phyloP scores from a whole-genome alignment of 108 stramenopile genomes.

The Skeletonema tropicum region DNA sequence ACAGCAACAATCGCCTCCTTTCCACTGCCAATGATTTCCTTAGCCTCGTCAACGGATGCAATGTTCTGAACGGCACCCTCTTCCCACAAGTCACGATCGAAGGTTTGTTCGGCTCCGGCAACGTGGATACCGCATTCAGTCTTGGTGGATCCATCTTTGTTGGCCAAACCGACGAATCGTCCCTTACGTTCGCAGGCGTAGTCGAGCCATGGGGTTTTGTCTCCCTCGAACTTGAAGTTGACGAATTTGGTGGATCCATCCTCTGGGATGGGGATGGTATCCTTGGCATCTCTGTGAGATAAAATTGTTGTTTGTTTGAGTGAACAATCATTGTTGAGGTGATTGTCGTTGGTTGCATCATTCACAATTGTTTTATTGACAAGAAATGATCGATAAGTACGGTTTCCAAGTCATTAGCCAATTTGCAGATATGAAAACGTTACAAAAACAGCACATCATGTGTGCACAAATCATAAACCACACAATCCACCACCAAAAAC shows the following conservation, averaged over 20 bases:
- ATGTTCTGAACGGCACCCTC: conserved; percentile 75
- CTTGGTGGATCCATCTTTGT: conserved; percentile 97
- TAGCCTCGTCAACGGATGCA: conserved; percentile 66
- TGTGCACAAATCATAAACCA: not conserved
- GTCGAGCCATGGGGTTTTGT: conserved; percentile 91
- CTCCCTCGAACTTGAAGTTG: conserved; percentile 86
- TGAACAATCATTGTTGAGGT: not conserved
- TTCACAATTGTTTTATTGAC: not conserved
- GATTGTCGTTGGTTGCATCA: not conserved
- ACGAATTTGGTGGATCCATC: conserved; percentile 83
- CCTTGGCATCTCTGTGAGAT: conserved; percentile 80
- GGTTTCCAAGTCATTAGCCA: too few species aligned
- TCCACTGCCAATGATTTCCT: conserved; percentile 69
- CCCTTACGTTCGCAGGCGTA: conserved; percentile 96
- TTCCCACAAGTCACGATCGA: conserved; percentile 92
- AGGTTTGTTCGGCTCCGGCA: conserved; percentile 86
- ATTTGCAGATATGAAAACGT: not conserved
- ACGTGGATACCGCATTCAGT: conserved; percentile 98
- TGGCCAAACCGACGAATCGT: conserved; percentile 95
- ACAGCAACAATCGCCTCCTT: conserved; percentile 85
- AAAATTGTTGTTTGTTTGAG: conserved; percentile 1
- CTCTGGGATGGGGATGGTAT: conserved; percentile 91
- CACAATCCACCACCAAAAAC: not conserved
- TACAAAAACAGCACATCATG: not conserved
- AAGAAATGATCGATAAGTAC: not conserved